Evolutionary conservation across 768 basidiomycete genomes (phyloP).

Genomic region (Clavaria fumosa): DNA sequence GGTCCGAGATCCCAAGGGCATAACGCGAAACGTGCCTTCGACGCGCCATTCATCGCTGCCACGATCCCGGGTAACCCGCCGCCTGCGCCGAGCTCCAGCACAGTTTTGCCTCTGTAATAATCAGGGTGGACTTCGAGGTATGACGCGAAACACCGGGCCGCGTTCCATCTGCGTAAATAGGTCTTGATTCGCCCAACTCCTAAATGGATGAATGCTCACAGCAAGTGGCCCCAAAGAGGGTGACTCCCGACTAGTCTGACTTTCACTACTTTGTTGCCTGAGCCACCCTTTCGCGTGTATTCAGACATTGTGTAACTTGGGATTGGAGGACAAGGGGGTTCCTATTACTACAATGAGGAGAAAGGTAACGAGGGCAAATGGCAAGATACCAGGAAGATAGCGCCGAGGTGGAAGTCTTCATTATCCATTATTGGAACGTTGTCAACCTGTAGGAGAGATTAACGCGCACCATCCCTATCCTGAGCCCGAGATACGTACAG

Average conservation of each 20-base stretch:
- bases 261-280: slow-evolving; percentile 31
- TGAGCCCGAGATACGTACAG: too few relatives aligned
- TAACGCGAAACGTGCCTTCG: slow-evolving; percentile 29
- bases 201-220: slow-evolving; percentile 14
- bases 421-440: too few relatives aligned
- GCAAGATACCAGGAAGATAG: too few relatives aligned
- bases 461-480: too few relatives aligned
- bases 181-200: neutral
- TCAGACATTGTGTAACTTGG: too few relatives aligned
- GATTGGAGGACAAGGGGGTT: too few relatives aligned
- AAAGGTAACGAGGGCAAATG: too few relatives aligned
- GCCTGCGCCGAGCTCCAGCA: slow-evolving; percentile 89
- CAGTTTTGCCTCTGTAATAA: slow-evolving; percentile 28
- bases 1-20: neutral
- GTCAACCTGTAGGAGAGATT: too few relatives aligned
- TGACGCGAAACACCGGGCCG: slow-evolving; percentile 53
- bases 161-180: slow-evolving; percentile 51
- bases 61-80: slow-evolving; percentile 81
- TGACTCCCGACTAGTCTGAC: slow-evolving; percentile 68
- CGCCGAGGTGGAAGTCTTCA: too few relatives aligned
- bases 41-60: slow-evolving; percentile 52
- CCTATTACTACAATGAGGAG: too few relatives aligned
- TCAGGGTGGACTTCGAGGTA: slow-evolving; percentile 43
- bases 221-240: slow-evolving; percentile 73
- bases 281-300: too few relatives aligned